Base-by-base conservation (phyloP, 2,329 filamentous ascomycete genomes). In the Penicillium sp. region DNA sequence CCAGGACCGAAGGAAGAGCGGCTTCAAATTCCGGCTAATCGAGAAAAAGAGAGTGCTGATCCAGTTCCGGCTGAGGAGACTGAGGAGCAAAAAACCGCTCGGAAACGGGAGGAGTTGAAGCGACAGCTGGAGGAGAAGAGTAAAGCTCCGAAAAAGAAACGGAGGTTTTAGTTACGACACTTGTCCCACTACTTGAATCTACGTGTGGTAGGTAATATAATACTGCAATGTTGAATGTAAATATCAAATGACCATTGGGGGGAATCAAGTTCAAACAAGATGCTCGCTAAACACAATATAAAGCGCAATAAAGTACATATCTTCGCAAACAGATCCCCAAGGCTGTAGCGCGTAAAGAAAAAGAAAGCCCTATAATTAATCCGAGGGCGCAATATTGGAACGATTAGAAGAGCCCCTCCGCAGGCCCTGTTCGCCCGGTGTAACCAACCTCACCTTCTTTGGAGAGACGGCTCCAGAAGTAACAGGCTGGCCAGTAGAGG, bases 41-140 rank as follows among this genome's bases (percentile, higher is more conserved):
- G 15, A 35, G 48, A 42, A 4, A 29, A 41, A 40, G 40, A 45
- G 18, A 48, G 31, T 18, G 33, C 33, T 8, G 15, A 37, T 6
- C n/a, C 31, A 40, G 20, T 15, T 7, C 8, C 33, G 6, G 35
- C n/a, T n/a, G n/a, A 26, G 35, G 48, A 62, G 54, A 78, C 79
- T 2, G 78, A 79, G 9, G 74, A 82, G 56, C 78, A 85, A 54
- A 79, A 77, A 51, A 83, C 83, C 3, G 74, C 84, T 57, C 74
- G 78, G 51, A 85, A 80, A 61, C 74, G 84, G 12, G 76, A 81
- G 48, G 81, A 84, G 64, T 66, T 87, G 57, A 86, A 85, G 65
- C 74, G 79, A 18, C 73, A 80, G 41, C 63, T 84, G 15, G 79
- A 79, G 50, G 73, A 71, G 52, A 81, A 80, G 63, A 77, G 78